Evolutionary conservation across 2,329 filamentous ascomycete species (phyloP), one percentile per base, ranked within the genome.

Genomic region (Penicillium sp.): DNA sequence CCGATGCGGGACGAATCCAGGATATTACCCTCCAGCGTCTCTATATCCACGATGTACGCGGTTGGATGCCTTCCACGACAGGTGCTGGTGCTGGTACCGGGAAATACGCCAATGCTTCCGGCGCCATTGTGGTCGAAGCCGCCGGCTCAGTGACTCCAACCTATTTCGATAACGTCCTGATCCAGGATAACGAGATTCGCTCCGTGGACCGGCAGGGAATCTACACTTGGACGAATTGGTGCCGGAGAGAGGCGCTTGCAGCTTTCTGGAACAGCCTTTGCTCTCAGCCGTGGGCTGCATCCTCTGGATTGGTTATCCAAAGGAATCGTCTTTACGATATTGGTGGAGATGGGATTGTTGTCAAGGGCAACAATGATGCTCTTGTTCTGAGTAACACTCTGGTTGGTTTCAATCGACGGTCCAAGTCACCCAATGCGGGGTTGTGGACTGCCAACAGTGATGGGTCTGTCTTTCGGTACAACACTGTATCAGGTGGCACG

Each of bases 161-260:
- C 6, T 49, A 49, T 29, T 49, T 49, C 8, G 18, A 34, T 30
- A 18, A 27, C 14, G n/a, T 49, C 13, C 3, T 30, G 4, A 19
- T 49, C 10, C 47, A 49, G 32, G 47, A 49, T 30, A 49, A 49
- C 32, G 47, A 39, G 13, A 49, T 49, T 11, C 47, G 35, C 4
- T 39, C 47, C 1, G 47, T 49, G 4, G 47, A 49, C 5, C 47
- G 47, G 14, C 47, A 49, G 47, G 47, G 47, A n/a, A 49, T 49
- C 23, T 49, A 49, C n/a, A 49, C 47, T 14, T 49, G 47, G 47
- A 26, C 34, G 10, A 49, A 49, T 29, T 49, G 47, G 47, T 49
- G 47, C 26, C 47, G 35, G 16, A 38, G 47, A 19, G 32, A 38
- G 8, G 47, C 26, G 19, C 18, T 49, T 19, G 47, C 47, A 2